Base-by-base conservation (phyloP, 441 rosid genomes). In the Adansonia madagascariensis region DNA sequence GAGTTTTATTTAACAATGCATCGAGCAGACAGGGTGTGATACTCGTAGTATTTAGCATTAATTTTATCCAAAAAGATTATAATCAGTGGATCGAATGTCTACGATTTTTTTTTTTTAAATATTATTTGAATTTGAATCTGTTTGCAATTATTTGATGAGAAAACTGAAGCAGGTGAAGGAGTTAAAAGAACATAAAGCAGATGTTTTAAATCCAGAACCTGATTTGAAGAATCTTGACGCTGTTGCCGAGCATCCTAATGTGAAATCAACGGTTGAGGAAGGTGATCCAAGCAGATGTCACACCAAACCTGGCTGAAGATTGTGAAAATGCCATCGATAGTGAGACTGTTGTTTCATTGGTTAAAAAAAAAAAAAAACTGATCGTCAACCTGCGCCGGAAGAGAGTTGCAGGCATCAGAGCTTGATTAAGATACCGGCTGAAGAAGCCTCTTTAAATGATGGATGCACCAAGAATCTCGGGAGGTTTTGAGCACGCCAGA, bases 151-250 rank as follows among this genome's bases (percentile, higher is more conserved):
- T 35, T 35, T 3, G 39, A 35, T 35, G 4, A 35, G 39, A 35
- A 35, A 35, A 35, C 39, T 35, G 39, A 35, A 35, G 39, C 52
- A 17, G 78, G 67, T 15, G 75, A 65, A 74, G 75, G 71, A 69
- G 77, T 52, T 57, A 64, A 66, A 63, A 35, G 75, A 63, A 67
- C 75, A 77, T 68, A 85, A 81, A 83, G 52, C 80, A 52, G 56
- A 47, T 62, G 47, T 73, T 53, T 53, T 78, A 27, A 77, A 81
- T 61, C 62, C 75, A 31, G 89, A 75, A 71, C 62, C 75, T 10
- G 88, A 76, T 65, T 35, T 60, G n/a, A 86, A 69, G 80, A 78
- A 77, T 71, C 59, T 71, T 59, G 74, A n/a, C 15, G 79, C 75
- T 57, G 71, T 69, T 39, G 81, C 70, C 2, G 80, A 81, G 71